Percentiles rank a stretch among this genome's conserved stretches.
These are phyloP conservation scores for Vitis labrusca DNA, from an alignment of 164 flowering plant species.

Conservation along the genomic window DNA sequence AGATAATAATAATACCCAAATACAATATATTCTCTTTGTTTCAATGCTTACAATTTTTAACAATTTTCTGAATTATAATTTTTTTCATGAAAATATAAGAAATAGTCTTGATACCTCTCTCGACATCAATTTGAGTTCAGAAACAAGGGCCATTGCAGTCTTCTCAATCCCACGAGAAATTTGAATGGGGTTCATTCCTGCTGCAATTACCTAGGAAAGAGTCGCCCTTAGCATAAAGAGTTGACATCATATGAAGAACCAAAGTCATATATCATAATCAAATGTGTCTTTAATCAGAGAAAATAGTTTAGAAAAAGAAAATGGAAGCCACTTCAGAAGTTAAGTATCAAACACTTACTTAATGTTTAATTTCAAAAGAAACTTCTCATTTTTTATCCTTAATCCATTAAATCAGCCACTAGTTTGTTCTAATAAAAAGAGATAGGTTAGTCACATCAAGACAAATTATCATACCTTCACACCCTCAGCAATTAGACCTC, in stretches of 20 bases:
- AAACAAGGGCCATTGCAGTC: slow-evolving; percentile 74
- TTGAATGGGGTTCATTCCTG: slow-evolving; percentile 82
- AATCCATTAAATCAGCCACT: too few relatives aligned
- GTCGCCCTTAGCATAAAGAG: neutral
- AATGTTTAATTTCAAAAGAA: too few relatives aligned
- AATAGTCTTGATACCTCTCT: slow-evolving; percentile 52
- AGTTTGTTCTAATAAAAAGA: neutral
- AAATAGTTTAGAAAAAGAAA: too few relatives aligned
- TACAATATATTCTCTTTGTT: neutral
- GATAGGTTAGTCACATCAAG: neutral
- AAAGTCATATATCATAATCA: neutral
- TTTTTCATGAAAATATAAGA: neutral
- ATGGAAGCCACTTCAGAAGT: slow-evolving; percentile 1
- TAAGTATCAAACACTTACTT: too few relatives aligned
- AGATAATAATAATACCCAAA: neutral
- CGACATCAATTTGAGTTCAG: slow-evolving; percentile 79
- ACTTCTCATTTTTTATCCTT: too few relatives aligned
- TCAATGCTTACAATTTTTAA: neutral
- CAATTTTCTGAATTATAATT: neutral
- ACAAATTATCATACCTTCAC: slow-evolving; percentile 53
- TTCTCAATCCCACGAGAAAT: slow-evolving; percentile 81
- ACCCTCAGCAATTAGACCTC: slow-evolving; percentile 82
- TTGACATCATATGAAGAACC: neutral
- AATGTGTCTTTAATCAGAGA: neutral
- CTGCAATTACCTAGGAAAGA: slow-evolving; percentile 59